Conservation (phyloP, 2,329 filamentous ascomycete species). For the Colletotrichum euphorbiae region DNA sequence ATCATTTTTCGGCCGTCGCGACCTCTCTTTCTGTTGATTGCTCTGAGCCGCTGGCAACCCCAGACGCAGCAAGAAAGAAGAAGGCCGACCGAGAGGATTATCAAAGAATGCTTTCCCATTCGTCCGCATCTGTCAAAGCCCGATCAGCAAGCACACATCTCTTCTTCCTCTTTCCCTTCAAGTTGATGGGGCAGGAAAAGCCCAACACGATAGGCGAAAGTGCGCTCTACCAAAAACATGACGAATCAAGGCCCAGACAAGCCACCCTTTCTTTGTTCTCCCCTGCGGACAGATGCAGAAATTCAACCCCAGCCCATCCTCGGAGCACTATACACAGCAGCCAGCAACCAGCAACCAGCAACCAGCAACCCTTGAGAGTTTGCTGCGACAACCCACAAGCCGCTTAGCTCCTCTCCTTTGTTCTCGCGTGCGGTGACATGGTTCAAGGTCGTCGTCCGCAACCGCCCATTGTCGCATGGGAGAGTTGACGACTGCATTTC, state of each 20-base stretch:
- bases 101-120: not conserved
- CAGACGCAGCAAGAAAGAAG: not conserved
- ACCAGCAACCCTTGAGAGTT: conserved; percentile 17
- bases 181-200: conserved; percentile 12
- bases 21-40: not conserved
- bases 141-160: not conserved
- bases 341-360: not conserved
- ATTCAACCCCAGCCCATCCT: conserved; percentile 3
- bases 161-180: not conserved
- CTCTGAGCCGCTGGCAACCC: not conserved
- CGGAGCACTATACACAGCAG: not conserved
- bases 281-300: conserved; percentile 24
- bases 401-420: conserved; percentile 33
- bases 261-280: conserved; percentile 35
- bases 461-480: conserved; percentile 36
- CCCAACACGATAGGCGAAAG: conserved; percentile 12
- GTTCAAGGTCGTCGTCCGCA: conserved; percentile 34
- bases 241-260: conserved; percentile 35
- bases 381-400: conserved; percentile 28
- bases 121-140: conserved; percentile 15
- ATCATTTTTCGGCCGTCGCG: not conserved
- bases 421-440: conserved; percentile 35
- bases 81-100: not conserved
- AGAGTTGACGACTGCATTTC: conserved; percentile 32
- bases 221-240: conserved; percentile 31